These are phyloP conservation scores for Nigrospora osmanthi DNA, from an alignment of 2,329 filamentous ascomycete species.

Conservation along the genomic window DNA sequence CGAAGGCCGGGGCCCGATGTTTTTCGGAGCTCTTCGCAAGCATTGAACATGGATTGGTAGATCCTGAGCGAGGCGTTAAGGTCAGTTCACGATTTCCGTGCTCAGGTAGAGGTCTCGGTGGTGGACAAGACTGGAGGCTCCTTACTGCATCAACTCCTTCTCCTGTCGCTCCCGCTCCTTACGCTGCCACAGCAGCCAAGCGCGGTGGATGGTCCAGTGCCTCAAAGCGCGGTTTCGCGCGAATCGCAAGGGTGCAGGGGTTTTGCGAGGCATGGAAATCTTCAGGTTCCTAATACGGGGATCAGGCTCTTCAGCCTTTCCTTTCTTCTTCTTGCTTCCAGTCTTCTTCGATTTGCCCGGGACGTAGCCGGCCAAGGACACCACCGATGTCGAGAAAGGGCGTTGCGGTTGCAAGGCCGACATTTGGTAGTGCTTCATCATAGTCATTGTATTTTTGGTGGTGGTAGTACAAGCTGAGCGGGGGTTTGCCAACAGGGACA, in stretches of 20 bases:
- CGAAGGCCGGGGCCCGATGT: constrained; percentile 48
- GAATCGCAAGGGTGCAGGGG: constrained; percentile 71
- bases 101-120: background rate
- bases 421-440: background rate
- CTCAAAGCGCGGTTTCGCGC: constrained; percentile 79
- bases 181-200: constrained; percentile 76
- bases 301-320: constrained; percentile 28
- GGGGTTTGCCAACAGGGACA: constrained; percentile 7
- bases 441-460: background rate
- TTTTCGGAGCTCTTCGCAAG: constrained; percentile 74
- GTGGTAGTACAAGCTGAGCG: background rate
- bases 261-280: constrained; percentile 40
- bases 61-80: constrained; percentile 25
- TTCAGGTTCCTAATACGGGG: constrained; percentile 36
- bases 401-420: background rate
- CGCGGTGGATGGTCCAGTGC: constrained; percentile 98
- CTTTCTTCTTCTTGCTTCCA: constrained; percentile 11
- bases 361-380: constrained; percentile 5
- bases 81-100: background rate
- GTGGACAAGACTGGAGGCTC: background rate
- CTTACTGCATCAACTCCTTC: constrained; percentile 60
- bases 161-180: constrained; percentile 57
- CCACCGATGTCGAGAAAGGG: background rate
- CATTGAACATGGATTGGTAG: constrained; percentile 75
- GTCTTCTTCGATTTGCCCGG: constrained; percentile 4